Percentiles rank a stretch among this genome's conserved stretches.
These are phyloP conservation scores for Calonectria ilicicola DNA, from an alignment of 2,329 filamentous ascomycete species.

Conservation along the genomic window DNA sequence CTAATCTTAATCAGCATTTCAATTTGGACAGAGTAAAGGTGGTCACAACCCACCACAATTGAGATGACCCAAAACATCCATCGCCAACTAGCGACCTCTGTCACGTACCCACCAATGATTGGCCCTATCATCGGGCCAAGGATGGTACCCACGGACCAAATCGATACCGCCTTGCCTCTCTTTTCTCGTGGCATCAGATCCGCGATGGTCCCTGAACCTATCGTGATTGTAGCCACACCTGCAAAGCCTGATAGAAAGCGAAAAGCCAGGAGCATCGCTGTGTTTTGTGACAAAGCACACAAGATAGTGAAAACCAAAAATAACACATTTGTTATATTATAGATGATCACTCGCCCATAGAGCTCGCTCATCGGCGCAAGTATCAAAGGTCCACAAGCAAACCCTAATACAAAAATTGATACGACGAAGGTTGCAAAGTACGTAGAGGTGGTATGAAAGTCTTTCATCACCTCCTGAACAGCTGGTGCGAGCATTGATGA, in stretches of 20 bases:
- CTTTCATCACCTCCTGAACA: neutral
- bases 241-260: slow-evolving; percentile 71
- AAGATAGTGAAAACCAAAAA: neutral
- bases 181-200: slow-evolving; percentile 70
- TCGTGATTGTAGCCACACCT: slow-evolving; percentile 70
- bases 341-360: neutral
- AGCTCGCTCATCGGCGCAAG: neutral
- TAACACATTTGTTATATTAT: neutral
- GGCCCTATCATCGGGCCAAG: slow-evolving; percentile 64
- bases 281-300: neutral
- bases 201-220: slow-evolving; percentile 71
- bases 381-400: neutral
- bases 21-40: neutral
- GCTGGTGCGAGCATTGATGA: neutral
- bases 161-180: slow-evolving; percentile 71
- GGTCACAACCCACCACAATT: slow-evolving; percentile 46
- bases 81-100: slow-evolving; percentile 56
- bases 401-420: neutral
- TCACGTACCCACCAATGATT: slow-evolving; percentile 53
- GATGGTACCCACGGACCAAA: slow-evolving; percentile 71
- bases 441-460: neutral
- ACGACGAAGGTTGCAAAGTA: neutral
- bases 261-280: slow-evolving; percentile 55
- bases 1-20: neutral
- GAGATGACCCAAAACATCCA: slow-evolving; percentile 48